Evolutionary conservation across 2,329 filamentous ascomycete genomes (phyloP), one percentile per base, ranked within the genome.

Genomic region (Fusarium buxicola): DNA sequence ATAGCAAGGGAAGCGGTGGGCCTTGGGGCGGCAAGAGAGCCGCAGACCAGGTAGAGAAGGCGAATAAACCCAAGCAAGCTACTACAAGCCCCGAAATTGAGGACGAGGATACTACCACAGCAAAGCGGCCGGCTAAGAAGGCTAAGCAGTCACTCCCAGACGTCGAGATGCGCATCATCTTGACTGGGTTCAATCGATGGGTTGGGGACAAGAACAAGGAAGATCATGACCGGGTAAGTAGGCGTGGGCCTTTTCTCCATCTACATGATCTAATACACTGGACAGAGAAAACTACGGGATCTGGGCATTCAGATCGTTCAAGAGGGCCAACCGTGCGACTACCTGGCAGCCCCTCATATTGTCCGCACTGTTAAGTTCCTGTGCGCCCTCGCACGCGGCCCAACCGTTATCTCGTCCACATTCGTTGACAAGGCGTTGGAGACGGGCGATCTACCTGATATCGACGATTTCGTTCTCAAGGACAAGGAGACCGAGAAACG

Each of bases 361-460:
- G 86, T 97, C 30, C 90, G 95, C 32, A 99, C 95, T 0, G 88
- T 92, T 74, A 99, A 99, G 73, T 99, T 99, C 73, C 88, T 98
- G 45, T 90, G 89, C 60, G 92, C 93, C 11, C 80, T 99, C 25
- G 93, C 95, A 15, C 88, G 87, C 57, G 93, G 91, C 1, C 92
- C 93, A 1, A 84, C 86, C 2, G 86, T 98, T 38, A 84, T 98
- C 50, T 88, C 88, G 40, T 90, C 89, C 1, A 83, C 86, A 8
- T 99, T 92, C 75, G 86, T 99, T 55, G 91, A 94, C 53, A 82
- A 86, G 21, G 92, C 90, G 41, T 81, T 98, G 10, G 86, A 91
- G 40, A 81, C 86, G 28, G 86, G 90, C 61, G 82, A 87, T 69
- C 73, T 91, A 8, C 86, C 90, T 1, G 78, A 88, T 18, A 81